phyloP scores from a whole-genome alignment of 192 early-diverging fungal genomes.

The Diversispora epigaea region DNA sequence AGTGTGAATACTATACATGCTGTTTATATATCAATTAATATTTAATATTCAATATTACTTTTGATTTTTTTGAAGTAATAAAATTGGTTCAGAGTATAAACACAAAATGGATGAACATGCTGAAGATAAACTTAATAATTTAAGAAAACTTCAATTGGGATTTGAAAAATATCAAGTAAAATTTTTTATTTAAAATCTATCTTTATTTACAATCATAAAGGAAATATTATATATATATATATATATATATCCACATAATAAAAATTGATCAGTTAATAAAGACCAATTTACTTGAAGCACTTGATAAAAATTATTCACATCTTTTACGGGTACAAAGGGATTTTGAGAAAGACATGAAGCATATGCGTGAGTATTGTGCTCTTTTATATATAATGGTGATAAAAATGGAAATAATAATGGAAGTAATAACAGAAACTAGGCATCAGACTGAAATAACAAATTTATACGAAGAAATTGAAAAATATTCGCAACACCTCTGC shows the following conservation, averaged over 20 bases:
- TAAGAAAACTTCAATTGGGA: slow-evolving; percentile 25
- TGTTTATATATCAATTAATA: not conserved
- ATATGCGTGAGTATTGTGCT: slow-evolving; percentile 16
- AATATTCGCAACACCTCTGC: not conserved
- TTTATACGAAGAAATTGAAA: slow-evolving; percentile 17
- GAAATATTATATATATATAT: not conserved
- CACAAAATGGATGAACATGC: slow-evolving; percentile 19
- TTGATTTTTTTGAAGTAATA: not conserved
- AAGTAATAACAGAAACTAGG: not conserved
- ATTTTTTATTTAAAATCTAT: not conserved
- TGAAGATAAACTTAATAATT: slow-evolving; percentile 6
- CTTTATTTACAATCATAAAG: not conserved
- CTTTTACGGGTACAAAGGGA: slow-evolving; percentile 11
- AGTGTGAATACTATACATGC: not conserved
- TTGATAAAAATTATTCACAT: slow-evolving; percentile 28
- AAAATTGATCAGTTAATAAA: slow-evolving; percentile 2
- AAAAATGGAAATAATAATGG: not conserved
- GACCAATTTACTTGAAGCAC: slow-evolving; percentile 9
- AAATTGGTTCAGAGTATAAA: slow-evolving; percentile 23
- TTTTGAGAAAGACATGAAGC: slow-evolving; percentile 26
- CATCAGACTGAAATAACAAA: slow-evolving; percentile 5
- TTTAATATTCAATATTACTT: too few species aligned
- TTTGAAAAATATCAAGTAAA: slow-evolving; percentile 33
- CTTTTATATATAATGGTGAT: not conserved
- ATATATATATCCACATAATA: too few species aligned